phyloP scores from a whole-genome alignment of 164 flowering plant species.

The Saururus chinensis region DNA sequence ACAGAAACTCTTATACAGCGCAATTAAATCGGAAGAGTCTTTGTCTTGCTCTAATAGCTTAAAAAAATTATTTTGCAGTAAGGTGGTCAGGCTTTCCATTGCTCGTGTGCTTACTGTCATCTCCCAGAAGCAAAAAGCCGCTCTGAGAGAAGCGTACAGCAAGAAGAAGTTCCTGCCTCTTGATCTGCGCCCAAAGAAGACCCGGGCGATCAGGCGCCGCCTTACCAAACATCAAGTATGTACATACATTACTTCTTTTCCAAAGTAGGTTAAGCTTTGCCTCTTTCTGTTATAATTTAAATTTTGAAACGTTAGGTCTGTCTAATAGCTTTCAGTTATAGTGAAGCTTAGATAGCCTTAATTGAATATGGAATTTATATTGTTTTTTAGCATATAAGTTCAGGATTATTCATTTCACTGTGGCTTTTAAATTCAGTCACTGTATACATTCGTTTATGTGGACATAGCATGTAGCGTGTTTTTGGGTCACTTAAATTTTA shows the following conservation, averaged over 20 bases:
- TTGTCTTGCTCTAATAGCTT: not conserved
- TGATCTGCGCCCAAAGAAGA: constrained; percentile 68
- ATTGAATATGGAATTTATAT: too few relatives aligned
- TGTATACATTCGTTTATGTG: too few relatives aligned
- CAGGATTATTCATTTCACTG: too few relatives aligned
- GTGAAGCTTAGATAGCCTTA: too few relatives aligned
- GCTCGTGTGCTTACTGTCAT: constrained; percentile 58
- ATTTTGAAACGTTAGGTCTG: not conserved
- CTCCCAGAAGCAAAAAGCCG: constrained; percentile 53
- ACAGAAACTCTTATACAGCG: not conserved
- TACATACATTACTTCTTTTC: not conserved
- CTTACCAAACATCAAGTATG: constrained; percentile 58
- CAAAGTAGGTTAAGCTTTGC: too few relatives aligned
- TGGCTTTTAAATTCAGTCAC: too few relatives aligned
- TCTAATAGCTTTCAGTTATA: too few relatives aligned
- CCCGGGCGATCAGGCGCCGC: constrained; percentile 52
- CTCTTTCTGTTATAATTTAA: not conserved
- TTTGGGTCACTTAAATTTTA: too few relatives aligned
- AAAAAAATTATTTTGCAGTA: constrained; percentile 19
- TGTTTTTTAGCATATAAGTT: too few relatives aligned
- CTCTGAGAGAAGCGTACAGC: constrained; percentile 52
- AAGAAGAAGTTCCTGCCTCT: constrained; percentile 57
- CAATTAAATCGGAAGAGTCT: too few relatives aligned
- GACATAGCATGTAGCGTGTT: too few relatives aligned
- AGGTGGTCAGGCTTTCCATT: constrained; percentile 58